A percentile compares a stretch with the other conserved stretches of the same genome.
phyloP scores from a whole-genome alignment of 2,329 filamentous ascomycete genomes.

The Coniochaeta pulveracea region DNA sequence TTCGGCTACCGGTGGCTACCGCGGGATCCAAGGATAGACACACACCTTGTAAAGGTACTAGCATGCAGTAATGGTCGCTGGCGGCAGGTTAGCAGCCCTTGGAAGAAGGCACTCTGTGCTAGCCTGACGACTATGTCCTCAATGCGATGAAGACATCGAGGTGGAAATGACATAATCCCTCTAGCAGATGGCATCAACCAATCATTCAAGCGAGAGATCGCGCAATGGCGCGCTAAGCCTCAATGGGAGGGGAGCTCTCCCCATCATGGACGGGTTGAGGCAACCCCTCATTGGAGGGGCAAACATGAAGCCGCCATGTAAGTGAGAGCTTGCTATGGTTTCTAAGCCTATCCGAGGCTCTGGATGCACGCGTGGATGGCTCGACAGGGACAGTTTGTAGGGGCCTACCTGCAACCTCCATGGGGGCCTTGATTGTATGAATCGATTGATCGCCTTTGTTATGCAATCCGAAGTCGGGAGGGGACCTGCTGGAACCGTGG shows the following conservation, averaged over 20 bases:
- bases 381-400: conserved; percentile 6
- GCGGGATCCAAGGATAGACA: no score
- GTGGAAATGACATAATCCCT: conserved; percentile 15
- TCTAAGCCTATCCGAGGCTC: conserved; percentile 4
- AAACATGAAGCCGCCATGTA: conserved; percentile 3
- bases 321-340: conserved; percentile 2
- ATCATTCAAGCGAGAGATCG: conserved; percentile 12
- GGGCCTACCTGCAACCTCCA: background rate
- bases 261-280: no score
- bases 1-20: no score
- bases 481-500: no score
- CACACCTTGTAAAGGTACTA: no score
- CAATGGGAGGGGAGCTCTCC: conserved; percentile 11
- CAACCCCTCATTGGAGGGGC: conserved; percentile 17
- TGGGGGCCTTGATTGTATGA: no score
- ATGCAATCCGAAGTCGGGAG: no score
- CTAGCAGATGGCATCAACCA: conserved; percentile 8
- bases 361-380: background rate
- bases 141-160: background rate
- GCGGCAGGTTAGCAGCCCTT: no score
- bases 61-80: no score
- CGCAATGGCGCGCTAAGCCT: conserved; percentile 16
- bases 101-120: no score
- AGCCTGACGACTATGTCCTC: no score
- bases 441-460: no score